Percentiles rank a stretch among this genome's conserved stretches.
These are phyloP conservation scores for Cladosporium sp. DNA, from an alignment of 2,329 filamentous ascomycete genomes.

Conservation along the genomic window DNA sequence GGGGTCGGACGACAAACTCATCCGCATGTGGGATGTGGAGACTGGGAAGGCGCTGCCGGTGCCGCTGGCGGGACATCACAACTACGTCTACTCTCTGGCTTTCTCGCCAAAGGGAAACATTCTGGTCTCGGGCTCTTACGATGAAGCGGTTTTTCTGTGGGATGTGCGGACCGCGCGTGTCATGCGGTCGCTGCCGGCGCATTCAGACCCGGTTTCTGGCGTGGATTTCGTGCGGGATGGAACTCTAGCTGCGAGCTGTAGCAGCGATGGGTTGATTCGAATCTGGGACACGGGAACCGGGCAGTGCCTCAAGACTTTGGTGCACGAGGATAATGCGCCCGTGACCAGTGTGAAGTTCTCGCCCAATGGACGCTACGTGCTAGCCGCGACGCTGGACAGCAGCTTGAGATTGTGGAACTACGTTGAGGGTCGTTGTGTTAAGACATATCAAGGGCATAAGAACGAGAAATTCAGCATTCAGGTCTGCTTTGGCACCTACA, in stretches of 20 bases:
- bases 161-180: slow-evolving; percentile 81
- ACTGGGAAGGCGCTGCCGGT: slow-evolving; percentile 56
- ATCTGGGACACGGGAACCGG: slow-evolving; percentile 96
- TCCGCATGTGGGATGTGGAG: slow-evolving; percentile 77
- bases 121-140: slow-evolving; percentile 88
- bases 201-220: slow-evolving; percentile 88
- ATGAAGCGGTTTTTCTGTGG: slow-evolving; percentile 96
- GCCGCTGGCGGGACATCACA: slow-evolving; percentile 79
- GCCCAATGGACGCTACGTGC: slow-evolving; percentile 87
- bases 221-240: slow-evolving; percentile 93
- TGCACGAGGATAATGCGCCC: slow-evolving; percentile 91
- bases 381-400: slow-evolving; percentile 87
- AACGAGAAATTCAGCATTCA: slow-evolving; percentile 83
- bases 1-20: slow-evolving; percentile 93
- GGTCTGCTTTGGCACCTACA: slow-evolving; percentile 72
- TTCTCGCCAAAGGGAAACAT: slow-evolving; percentile 99
- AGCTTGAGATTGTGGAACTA: slow-evolving; percentile 94
- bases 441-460: slow-evolving; percentile 91
- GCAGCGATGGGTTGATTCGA: slow-evolving; percentile 83
- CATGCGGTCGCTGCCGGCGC: slow-evolving; percentile 87
- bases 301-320: slow-evolving; percentile 88
- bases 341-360: slow-evolving; percentile 88
- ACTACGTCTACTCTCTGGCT: slow-evolving; percentile 89
- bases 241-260: slow-evolving; percentile 85
- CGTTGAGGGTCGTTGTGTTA: slow-evolving; percentile 81